Conservation (phyloP, 345 rosid genomes). For the Gossypium sturtianum region DNA sequence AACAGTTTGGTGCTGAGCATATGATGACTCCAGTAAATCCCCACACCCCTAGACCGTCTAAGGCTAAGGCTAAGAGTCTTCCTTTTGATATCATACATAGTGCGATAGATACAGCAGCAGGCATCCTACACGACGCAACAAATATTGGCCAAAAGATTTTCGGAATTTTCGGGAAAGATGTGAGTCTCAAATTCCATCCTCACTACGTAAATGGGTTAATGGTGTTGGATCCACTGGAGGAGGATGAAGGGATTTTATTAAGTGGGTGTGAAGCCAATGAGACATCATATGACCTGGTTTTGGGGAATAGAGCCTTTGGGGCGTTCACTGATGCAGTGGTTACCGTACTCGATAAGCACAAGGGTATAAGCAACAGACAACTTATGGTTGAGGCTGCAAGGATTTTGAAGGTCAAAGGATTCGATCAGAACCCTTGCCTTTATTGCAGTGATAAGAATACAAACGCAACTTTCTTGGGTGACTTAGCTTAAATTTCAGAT, state of each 20-base stretch:
- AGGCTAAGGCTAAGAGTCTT: not conserved
- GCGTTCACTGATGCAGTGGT: slow-evolving; percentile 73
- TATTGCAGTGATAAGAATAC: slow-evolving; percentile 75
- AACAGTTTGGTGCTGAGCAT: slow-evolving; percentile 51
- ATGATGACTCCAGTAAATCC: not conserved
- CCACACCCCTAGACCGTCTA: slow-evolving; percentile 17
- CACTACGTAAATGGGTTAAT: not conserved
- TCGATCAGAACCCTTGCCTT: slow-evolving; percentile 77
- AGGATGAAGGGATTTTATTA: slow-evolving; percentile 52
- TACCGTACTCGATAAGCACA: not conserved
- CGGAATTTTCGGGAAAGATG: slow-evolving; percentile 21
- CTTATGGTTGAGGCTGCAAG: slow-evolving; percentile 53
- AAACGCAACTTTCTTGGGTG: slow-evolving; percentile 37
- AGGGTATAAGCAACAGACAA: slow-evolving; percentile 34
- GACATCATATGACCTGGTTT: slow-evolving; percentile 66
- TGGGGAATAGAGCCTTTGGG: slow-evolving; percentile 43
- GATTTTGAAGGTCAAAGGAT: slow-evolving; percentile 33
- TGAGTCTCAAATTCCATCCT: slow-evolving; percentile 47
- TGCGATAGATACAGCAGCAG: slow-evolving; percentile 20
- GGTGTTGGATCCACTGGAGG: not conserved
- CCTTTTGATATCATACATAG: slow-evolving; percentile 38
- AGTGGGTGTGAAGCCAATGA: slow-evolving; percentile 85
- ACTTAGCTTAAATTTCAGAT: not conserved
- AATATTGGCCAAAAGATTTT: not conserved
- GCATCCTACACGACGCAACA: not conserved